These are phyloP conservation scores for Nothophaeocryptopus gaeumannii DNA, from an alignment of 2,329 filamentous ascomycete species.

Conservation along the genomic window DNA sequence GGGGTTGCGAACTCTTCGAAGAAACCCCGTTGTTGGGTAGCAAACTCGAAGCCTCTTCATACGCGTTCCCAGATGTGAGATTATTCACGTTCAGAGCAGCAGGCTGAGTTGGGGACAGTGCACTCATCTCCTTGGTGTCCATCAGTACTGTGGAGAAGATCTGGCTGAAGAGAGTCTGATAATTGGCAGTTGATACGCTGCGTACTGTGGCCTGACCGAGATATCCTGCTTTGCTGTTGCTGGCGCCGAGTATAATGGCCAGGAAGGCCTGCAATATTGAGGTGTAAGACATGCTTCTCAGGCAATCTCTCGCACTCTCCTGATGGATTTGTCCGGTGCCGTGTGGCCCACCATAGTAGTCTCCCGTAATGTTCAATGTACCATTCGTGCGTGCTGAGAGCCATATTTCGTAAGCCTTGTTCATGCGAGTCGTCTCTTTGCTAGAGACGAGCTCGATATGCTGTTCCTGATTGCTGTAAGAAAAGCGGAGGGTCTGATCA, in stretches of 20 bases:
- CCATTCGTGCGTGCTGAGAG: neutral
- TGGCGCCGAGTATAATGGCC: constrained; percentile 5
- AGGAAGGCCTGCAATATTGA: constrained; percentile 3
- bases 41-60: constrained; percentile 3
- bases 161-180: neutral
- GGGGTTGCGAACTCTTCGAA: neutral
- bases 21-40: neutral
- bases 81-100: neutral
- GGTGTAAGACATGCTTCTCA: constrained; percentile 2
- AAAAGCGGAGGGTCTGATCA: constrained; percentile 7
- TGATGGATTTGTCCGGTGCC: neutral
- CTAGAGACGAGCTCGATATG: constrained; percentile 1
- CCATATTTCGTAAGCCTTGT: neutral
- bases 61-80: neutral
- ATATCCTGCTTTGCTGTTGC: neutral
- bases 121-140: constrained; percentile 1
- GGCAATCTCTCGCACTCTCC: neutral
- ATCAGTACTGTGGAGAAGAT: constrained; percentile 5
- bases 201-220: neutral
- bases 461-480: constrained; percentile 10
- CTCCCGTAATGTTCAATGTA: neutral
- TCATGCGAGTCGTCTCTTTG: neutral
- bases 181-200: neutral
- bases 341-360: neutral
- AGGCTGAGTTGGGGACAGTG: neutral